These are phyloP conservation scores for Macrophomina pseudophaseolina DNA, from an alignment of 2,329 filamentous ascomycete species.

Conservation along the genomic window DNA sequence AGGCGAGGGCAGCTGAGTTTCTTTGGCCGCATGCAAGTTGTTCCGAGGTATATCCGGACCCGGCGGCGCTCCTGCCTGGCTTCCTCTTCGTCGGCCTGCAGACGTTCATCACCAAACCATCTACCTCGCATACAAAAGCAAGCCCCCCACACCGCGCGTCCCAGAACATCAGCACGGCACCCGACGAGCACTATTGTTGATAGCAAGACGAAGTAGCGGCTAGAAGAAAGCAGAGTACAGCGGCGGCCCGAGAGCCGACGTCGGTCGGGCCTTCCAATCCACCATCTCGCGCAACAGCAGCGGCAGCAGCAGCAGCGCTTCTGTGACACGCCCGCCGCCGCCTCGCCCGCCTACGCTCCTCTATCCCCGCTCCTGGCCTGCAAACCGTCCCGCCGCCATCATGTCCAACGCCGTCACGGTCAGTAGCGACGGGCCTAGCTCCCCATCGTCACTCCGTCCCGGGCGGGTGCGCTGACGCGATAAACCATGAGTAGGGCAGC, in stretches of 20 bases:
- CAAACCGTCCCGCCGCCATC: constrained; percentile 27
- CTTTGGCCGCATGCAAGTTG: not conserved
- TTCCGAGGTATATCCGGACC: not conserved
- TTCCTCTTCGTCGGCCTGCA: constrained; percentile 24
- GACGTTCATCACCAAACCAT: constrained; percentile 24
- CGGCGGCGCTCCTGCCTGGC: constrained; percentile 21
- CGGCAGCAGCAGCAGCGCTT: constrained; percentile 20
- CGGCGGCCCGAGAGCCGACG: constrained; percentile 26
- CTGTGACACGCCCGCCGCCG: constrained; percentile 25
- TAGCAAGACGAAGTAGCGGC: constrained; percentile 28
- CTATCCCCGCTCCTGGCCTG: constrained; percentile 23
- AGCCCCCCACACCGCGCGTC: constrained; percentile 22
- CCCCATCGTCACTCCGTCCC: constrained; percentile 16
- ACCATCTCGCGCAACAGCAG: constrained; percentile 20
- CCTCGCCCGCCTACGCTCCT: constrained; percentile 24
- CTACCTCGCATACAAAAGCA: constrained; percentile 26
- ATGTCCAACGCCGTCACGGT: constrained; percentile 27
- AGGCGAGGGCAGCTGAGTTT: not conserved
- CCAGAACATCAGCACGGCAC: constrained; percentile 15
- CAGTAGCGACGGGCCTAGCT: constrained; percentile 21
- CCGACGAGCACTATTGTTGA: constrained; percentile 23
- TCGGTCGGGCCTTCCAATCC: constrained; percentile 26
- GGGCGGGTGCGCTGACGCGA: constrained; percentile 25
- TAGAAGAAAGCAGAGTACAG: constrained; percentile 26
- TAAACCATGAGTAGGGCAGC: constrained; percentile 59